These are phyloP conservation scores for Scedosporium minutisporum DNA, from an alignment of 2,329 filamentous ascomycete genomes.

Conservation along the genomic window DNA sequence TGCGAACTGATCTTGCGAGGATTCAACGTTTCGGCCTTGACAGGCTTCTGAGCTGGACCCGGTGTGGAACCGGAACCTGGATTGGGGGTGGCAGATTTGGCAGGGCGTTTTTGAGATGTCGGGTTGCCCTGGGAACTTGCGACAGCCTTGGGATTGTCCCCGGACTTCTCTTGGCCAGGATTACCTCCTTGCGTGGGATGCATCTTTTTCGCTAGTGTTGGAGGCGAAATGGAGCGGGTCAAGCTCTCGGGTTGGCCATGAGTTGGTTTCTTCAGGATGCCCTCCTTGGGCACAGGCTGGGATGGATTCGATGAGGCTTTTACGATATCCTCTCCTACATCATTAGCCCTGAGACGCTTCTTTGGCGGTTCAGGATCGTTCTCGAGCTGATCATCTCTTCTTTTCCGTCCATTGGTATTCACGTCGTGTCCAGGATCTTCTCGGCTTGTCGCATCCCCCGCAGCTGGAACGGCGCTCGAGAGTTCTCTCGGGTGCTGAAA, in stretches of 20 bases:
- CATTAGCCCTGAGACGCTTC: constrained; percentile 18
- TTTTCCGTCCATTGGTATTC: background rate
- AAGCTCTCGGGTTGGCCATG: background rate
- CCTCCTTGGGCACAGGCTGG: background rate
- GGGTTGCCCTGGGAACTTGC: constrained; percentile 6
- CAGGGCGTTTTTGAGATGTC: constrained; percentile 7
- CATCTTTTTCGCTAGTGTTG: background rate
- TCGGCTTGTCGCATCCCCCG: constrained; percentile 7
- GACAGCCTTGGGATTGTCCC: background rate
- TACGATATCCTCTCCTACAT: constrained; percentile 2
- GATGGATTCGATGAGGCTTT: background rate
- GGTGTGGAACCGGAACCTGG: constrained; percentile 9
- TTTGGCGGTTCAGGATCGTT: constrained; percentile 6
- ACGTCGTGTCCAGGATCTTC: background rate
- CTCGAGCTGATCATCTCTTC: background rate
- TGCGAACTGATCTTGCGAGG: constrained; percentile 53
- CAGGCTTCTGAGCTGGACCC: constrained; percentile 12
- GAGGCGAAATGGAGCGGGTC: background rate
- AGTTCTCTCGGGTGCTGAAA: constrained; percentile 34
- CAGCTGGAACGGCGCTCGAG: constrained; percentile 10
- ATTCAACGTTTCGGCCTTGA: constrained; percentile 48
- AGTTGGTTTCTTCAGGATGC: background rate
- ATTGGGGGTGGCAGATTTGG: background rate
- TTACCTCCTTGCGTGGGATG: background rate
- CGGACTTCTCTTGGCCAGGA: background rate